A percentile compares a stretch with the other conserved stretches of the same genome.
These are phyloP conservation scores for Dendrobium chrysotoxum DNA, from an alignment of 106 monocot genomes.

Conservation along the genomic window DNA sequence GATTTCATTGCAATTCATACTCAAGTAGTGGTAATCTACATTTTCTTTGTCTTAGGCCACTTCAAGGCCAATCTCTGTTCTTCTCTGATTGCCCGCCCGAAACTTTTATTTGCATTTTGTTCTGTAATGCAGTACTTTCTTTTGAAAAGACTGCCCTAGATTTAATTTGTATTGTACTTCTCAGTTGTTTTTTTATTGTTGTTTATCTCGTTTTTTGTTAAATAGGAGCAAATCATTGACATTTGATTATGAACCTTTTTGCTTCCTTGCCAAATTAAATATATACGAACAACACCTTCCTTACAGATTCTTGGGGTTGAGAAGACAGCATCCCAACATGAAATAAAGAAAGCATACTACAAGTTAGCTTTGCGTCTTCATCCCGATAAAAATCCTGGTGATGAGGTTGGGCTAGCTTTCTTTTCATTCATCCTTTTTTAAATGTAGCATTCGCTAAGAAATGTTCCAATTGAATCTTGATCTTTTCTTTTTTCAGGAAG, in stretches of 20 bases:
- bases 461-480: background rate
- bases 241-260: background rate
- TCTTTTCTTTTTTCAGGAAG: constrained; percentile 40
- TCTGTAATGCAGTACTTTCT: too few relatives aligned
- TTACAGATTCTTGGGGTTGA: constrained; percentile 86
- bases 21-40: too few relatives aligned
- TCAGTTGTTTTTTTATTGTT: background rate
- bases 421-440: too few relatives aligned
- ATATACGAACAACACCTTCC: background rate
- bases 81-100: too few relatives aligned
- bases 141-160: background rate
- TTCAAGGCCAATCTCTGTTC: too few relatives aligned
- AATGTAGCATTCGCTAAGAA: background rate
- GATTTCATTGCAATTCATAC: too few relatives aligned
- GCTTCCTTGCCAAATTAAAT: too few relatives aligned
- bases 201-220: background rate
- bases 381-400: constrained; percentile 92
- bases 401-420: constrained; percentile 44
- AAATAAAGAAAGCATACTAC: constrained; percentile 91
- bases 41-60: too few relatives aligned
- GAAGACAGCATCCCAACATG: constrained; percentile 68
- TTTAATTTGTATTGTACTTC: background rate
- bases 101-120: too few relatives aligned
- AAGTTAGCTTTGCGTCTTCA: constrained; percentile 92
- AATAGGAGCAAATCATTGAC: background rate